Evolutionary conservation across 345 rosid genomes (phyloP).

Genomic region (Jatropha curcas): DNA sequence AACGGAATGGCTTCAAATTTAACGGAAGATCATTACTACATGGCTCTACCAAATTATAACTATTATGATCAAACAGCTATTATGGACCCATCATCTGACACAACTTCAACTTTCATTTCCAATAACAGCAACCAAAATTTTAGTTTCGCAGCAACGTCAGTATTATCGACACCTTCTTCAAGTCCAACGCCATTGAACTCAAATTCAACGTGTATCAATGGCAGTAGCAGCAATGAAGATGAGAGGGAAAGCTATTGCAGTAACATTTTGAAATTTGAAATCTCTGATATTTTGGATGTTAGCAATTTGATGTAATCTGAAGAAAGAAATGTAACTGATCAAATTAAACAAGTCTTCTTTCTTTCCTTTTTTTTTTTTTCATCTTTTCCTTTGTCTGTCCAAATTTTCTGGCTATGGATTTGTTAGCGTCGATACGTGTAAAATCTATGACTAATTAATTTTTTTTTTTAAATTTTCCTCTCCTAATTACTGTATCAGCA

Average conservation of each 20-base stretch:
- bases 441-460: conserved; percentile 17
- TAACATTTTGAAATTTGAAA: conserved; percentile 55
- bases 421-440: conserved; percentile 16
- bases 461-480: conserved; percentile 8
- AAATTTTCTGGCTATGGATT: conserved; percentile 10
- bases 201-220: conserved; percentile 51
- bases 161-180: conserved; percentile 62
- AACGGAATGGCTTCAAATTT: conserved; percentile 28
- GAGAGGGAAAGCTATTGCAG: conserved; percentile 81
- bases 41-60: neutral
- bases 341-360: neutral
- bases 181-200: conserved; percentile 68
- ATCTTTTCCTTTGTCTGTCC: conserved; percentile 1
- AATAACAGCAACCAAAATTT: conserved; percentile 37
- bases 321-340: neutral
- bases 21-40: conserved; percentile 37
- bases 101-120: conserved; percentile 28
- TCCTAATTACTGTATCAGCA: conserved; percentile 18
- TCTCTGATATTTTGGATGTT: conserved; percentile 58
- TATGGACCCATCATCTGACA: conserved; percentile 43
- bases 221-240: conserved; percentile 56
- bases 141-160: conserved; percentile 43
- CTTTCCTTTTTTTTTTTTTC: too few relatives aligned
- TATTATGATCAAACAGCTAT: conserved; percentile 1
- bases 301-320: conserved; percentile 49